These are phyloP conservation scores for Chalaropsis thielavioides DNA, from an alignment of 2,329 filamentous ascomycete genomes.

Conservation along the genomic window DNA sequence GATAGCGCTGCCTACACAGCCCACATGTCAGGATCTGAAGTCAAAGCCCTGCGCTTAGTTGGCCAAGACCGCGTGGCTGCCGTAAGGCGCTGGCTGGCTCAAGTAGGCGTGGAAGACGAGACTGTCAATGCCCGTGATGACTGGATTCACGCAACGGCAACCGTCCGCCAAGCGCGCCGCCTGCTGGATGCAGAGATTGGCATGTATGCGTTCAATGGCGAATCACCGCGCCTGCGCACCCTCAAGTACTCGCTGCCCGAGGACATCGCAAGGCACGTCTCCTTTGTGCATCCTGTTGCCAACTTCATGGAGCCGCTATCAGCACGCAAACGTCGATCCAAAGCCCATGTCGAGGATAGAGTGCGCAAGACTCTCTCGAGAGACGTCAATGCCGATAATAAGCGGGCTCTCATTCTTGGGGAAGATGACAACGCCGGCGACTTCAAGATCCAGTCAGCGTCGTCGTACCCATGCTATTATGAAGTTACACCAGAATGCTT, in stretches of 20 bases:
- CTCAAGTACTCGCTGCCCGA: constrained; percentile 32
- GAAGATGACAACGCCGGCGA: constrained; percentile 19
- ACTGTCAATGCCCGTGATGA: constrained; percentile 25
- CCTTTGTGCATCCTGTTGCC: constrained; percentile 34
- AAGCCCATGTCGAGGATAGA: constrained; percentile 20
- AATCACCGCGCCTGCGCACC: constrained; percentile 30
- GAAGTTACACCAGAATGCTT: constrained; percentile 30
- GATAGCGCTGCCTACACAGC: constrained; percentile 31
- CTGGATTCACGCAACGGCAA: constrained; percentile 31
- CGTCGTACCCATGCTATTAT: constrained; percentile 22
- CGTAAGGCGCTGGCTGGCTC: constrained; percentile 31
- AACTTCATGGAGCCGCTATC: constrained; percentile 34
- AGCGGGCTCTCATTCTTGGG: constrained; percentile 16
- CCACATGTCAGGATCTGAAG: constrained; percentile 28
- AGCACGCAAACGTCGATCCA: not conserved
- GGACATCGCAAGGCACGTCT: constrained; percentile 27
- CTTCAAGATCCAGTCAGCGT: constrained; percentile 4
- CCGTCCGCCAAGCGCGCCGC: constrained; percentile 27
- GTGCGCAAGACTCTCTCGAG: constrained; percentile 20
- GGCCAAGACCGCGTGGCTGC: constrained; percentile 24
- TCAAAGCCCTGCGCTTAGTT: constrained; percentile 27
- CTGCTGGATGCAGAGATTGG: constrained; percentile 28
- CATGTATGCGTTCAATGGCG: constrained; percentile 30
- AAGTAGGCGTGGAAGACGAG: constrained; percentile 25
- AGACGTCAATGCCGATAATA: constrained; percentile 15